Base-by-base conservation (phyloP, 768 basidiomycete genomes). In the Mycena rebaudengoi region DNA sequence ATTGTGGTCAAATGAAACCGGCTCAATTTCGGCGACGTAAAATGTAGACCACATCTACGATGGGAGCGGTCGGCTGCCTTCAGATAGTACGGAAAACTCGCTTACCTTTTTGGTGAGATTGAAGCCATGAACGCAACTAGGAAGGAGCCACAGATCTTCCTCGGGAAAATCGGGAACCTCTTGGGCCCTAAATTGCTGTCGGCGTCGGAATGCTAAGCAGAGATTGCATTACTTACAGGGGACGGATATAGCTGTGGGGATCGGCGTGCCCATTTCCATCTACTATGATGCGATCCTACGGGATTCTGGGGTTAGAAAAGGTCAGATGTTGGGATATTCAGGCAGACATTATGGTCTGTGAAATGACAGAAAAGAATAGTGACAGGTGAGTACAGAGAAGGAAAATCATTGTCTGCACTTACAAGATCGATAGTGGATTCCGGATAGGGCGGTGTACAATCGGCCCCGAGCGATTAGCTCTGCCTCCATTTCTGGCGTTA, bases 81-180 rank as follows among this genome's bases (percentile, higher is more conserved):
- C n/a, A n/a, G n/a, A n/a, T n/a, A n/a, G n/a, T n/a, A n/a, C n/a
- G n/a, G n/a, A 80, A 80, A 73, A 50, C 69, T 20, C 37, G 5
- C 20, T 76, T 55, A 81, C 74, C 78, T 58, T 70, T 80, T 81
- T 52, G 71, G 69, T 55, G 43, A 82, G 67, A 67, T 79, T 76
- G 70, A 82, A 82, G 5, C 78, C 80, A 65, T 76, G 72, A 4
- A 82, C 71, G 20, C 70, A 69, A 1, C 78, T 70, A 8, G 78
- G 70, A 2, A 80, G 67, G 1, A 82, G 72, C 44, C 79, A 64
- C n/a, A 81, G 73, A 54, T 76, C 67, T 7, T 77, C 76, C 20
- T 80, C 76, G 2, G 74, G 70, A 4, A 82, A 70, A 26, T 71
- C 66, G 3, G 67, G 62, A 6, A 60, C 51, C 13, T 29, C 48